Evolutionary conservation across 208 protist species (phyloP), one percentile per base, ranked within the genome.

Genomic region (Acanthamoeba divionensis): DNA sequence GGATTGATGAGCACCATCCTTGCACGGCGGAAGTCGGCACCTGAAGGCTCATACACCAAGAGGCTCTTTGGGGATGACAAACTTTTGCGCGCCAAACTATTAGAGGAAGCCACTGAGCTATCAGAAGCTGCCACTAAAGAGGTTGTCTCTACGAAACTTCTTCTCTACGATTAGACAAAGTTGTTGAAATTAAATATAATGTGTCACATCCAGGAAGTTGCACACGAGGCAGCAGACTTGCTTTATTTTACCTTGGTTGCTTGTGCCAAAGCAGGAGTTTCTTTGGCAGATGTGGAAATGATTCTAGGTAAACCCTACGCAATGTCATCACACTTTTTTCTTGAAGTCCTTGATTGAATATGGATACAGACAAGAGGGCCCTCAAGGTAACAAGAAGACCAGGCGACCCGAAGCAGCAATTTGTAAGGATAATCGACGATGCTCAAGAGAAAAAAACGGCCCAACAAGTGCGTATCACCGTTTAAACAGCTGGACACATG

Each of bases 151-250:
- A 41, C 36, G 5, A 5, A n/a, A n/a, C n/a, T n/a, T n/a, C 52
- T 52, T 66, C 79, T 50, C 66, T 90, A 15, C 21, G 45, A 1
- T 33, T 63, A 47, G 92, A 90, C 18, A 44, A 41, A 7, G 65
- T 65, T 13, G 21, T 55, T 0, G 82, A 41, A 41, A 41, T 41
- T 41, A 5, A 6, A 41, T 41, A 41, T 41, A 6, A 41, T 41
- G 36, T 5, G 2, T 41, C 5, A n/a, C n/a, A n/a, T 5, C 36
- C 36, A 91, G 15, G 57, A 95, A 47, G 80, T 95, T 24, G 90
- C 91, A 7, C 54, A 90, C 33, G 94, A 96, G 69, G 92, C 93
- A 15, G 94, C 94, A 41, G 94, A 96, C 69, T n/a, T 96, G 21
- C 57, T 95, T 24, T 96, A 94, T 85, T 96, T 96, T 88, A 65